Conservation (phyloP, 805 yeast species). For the Myxozyma vanderwaltii region DNA sequence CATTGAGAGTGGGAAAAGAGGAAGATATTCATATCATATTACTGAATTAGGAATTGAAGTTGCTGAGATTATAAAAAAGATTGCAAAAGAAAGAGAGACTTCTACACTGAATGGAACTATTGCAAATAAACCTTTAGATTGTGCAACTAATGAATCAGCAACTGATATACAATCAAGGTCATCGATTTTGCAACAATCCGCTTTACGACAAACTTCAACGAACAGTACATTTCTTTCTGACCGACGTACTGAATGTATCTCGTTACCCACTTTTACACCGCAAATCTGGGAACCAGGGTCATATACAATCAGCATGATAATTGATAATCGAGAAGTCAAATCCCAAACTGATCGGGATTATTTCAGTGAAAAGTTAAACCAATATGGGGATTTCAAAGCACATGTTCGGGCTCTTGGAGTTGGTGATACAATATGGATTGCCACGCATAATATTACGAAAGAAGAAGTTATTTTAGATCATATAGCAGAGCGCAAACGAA, state of each 20-base stretch:
- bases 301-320: conserved; percentile 60
- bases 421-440: conserved; percentile 92
- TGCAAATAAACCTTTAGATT: not conserved
- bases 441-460: conserved; percentile 59
- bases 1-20: conserved; percentile 16
- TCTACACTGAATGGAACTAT: too few species aligned
- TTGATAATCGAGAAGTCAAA: conserved; percentile 83
- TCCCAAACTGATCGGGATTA: conserved; percentile 68
- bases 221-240: not conserved
- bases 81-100: conserved; percentile 3
- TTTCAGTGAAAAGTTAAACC: conserved; percentile 58
- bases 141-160: not conserved
- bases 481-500: conserved; percentile 85
- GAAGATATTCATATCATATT: conserved; percentile 58
- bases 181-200: not conserved
- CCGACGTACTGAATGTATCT: not conserved
- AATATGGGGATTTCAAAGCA: conserved; percentile 51
- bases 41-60: conserved; percentile 66
- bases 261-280: conserved; percentile 12
- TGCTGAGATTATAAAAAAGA: conserved; percentile 53
- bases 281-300: conserved; percentile 60
- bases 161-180: too few species aligned
- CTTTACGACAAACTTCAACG: not conserved
- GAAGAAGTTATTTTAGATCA: conserved; percentile 72
- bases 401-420: conserved; percentile 64